Base-by-base conservation (phyloP, 768 basidiomycete species). In the Stropharia rugosoannulata region DNA sequence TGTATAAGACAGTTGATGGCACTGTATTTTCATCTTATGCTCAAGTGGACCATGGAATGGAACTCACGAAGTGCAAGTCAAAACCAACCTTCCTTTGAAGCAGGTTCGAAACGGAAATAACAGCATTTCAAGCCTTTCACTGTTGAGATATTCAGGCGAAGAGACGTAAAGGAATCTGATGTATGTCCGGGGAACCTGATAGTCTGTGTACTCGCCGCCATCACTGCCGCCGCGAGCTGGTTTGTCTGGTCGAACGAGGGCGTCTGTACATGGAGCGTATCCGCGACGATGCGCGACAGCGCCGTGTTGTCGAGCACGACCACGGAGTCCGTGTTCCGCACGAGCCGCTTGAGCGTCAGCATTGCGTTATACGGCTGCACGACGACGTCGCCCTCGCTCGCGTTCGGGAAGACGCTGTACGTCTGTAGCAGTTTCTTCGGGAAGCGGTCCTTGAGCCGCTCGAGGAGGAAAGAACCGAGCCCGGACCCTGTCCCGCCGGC, bases 391-490 rank as follows among this genome's bases (percentile, higher is more conserved):
- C 91, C 87, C 62, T 96, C 95, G 59, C 90, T 85, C 5, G 89
- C 85, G 62, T 96, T 94, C 1, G 97, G 97, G 62, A 99, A 99
- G 53, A 99, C 96, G 43, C 95, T 98, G 72, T 99, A 98, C 5
- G 97, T 98, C 67, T 99, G 97, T 38, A 98, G 95, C 52, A 98
- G 83, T 71, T 99, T 99, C 78, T 98, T 99, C 0, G 97, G 97
- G 68, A 98, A 99, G 65, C 90, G 91, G 74, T 99, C 97, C 72
- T 95, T 96, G 41, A 98, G 75, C 22, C 97, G 86, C 74, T 98
- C 97, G 52, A 99, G 85, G n/a, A 98, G 77, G 76, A 93, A 98
- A 16, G 97, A 99, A 35, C 97, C 97, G 3, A 99, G 85, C 0
- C 97, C 97, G 0, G 97, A 98, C 15, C 97, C 97, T 2, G 97